Evolutionary conservation across 768 basidiomycete species (phyloP).

Genomic region (Russula sp.): DNA sequence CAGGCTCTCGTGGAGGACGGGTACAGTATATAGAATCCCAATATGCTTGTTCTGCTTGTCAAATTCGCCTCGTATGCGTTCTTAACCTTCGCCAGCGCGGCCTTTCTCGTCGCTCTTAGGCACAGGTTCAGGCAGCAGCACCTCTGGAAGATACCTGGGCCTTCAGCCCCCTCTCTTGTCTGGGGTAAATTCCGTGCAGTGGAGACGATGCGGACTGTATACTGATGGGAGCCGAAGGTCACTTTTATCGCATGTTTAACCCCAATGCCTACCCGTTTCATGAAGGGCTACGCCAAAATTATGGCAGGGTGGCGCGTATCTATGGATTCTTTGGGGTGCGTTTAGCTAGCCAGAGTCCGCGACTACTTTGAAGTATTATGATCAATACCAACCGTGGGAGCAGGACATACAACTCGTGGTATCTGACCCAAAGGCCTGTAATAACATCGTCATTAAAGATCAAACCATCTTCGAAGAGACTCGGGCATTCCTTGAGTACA

Average conservation of each 20-base stretch:
- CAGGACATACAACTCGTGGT: constrained; percentile 6
- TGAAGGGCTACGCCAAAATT: background rate
- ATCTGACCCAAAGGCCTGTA: constrained; percentile 8
- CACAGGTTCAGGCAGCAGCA: background rate
- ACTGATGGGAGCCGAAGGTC: background rate
- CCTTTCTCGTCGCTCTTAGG: background rate
- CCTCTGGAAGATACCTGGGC: constrained; percentile 6
- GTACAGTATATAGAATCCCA: background rate
- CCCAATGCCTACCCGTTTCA: background rate
- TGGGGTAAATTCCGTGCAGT: background rate
- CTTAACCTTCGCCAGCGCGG: background rate
- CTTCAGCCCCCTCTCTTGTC: background rate
- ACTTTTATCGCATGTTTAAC: background rate
- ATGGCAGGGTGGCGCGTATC: background rate
- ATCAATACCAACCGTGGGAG: background rate
- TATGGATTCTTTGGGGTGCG: constrained; percentile 1
- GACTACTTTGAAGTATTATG: background rate
- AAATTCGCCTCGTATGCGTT: background rate
- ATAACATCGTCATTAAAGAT: constrained; percentile 1
- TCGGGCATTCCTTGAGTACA: background rate
- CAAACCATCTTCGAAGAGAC: background rate
- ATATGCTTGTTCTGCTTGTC: background rate
- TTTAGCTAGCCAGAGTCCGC: background rate
- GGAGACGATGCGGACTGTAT: background rate
- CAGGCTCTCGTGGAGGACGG: too few relatives aligned